Evolutionary conservation across 345 rosid genomes (phyloP), one percentile per base, ranked within the genome.

Genomic region (Eucalyptus sideroxylon): DNA sequence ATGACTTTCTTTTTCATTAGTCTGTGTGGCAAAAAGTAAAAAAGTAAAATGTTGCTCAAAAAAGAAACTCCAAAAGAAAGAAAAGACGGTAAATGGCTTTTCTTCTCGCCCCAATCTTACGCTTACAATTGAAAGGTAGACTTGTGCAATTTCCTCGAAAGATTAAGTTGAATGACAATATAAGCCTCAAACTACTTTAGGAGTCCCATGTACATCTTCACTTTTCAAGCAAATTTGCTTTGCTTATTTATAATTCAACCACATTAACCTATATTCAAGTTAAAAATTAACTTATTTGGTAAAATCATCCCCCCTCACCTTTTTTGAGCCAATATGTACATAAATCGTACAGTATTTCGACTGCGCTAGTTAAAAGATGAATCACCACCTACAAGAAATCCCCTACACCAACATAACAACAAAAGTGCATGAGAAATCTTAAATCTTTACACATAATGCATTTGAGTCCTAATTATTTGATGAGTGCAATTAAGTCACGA

Each of bases 281-380:
- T n/a, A n/a, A 65, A n/a, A 65, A 65, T 65, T 65, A n/a, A 65
- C 72, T 30, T n/a, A 16, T 65, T n/a, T n/a, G 72, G 72, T 65
- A 65, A 65, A 65, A 65, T n/a, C 37, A 4, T 4, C 19, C 72
- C 69, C 72, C 37, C 16, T 16, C 21, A 14, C 37, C 19, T 15
- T n/a, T 65, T 30, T n/a, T 16, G 19, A 7, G 34, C 19, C 11
- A 7, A 65, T n/a, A 3, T 7, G 5, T 14, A 15, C 1, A n/a
- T 14, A n/a, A 65, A 65, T 15, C 2, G 8, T 13, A 4, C 0
- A 2, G 34, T 14, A 14, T 62, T 62, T 62, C 34, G 0, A 62
- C 0, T 60, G 72, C 5, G 19, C 0, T 30, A 30, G 1, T 62
- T 62, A 1, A 30, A 62, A 62, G 4, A 62, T 27, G 4, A 62